phyloP scores from a whole-genome alignment of 2,329 filamentous ascomycete species.

The Mycosphaerella sp. region DNA sequence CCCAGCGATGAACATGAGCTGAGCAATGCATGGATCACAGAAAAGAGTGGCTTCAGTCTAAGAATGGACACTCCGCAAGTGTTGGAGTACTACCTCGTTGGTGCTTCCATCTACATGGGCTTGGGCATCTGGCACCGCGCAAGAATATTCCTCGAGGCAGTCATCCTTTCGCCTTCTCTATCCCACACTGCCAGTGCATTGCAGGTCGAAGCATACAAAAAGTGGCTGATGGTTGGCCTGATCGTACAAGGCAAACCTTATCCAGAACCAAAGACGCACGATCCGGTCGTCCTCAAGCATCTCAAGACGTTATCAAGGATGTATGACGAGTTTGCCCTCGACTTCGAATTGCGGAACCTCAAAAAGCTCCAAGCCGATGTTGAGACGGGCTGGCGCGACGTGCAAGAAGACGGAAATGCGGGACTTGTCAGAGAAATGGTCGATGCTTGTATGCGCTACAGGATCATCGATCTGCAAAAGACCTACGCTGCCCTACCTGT shows the following conservation, averaged over 20 bases:
- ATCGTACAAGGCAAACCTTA: conserved; percentile 59
- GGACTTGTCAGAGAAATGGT: conserved; percentile 65
- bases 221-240: conserved; percentile 74
- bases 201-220: conserved; percentile 86
- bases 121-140: conserved; percentile 39
- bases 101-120: conserved; percentile 44
- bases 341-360: conserved; percentile 58
- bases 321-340: conserved; percentile 63
- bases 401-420: conserved; percentile 59
- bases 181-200: conserved; percentile 59
- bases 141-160: conserved; percentile 42
- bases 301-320: conserved; percentile 57
- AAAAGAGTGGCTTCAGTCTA: conserved; percentile 50
- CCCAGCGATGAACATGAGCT: conserved; percentile 38
- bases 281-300: conserved; percentile 47
- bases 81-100: conserved; percentile 48
- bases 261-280: conserved; percentile 52
- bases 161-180: conserved; percentile 60
- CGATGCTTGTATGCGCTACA: conserved; percentile 65
- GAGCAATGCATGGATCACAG: conserved; percentile 54
- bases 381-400: conserved; percentile 48
- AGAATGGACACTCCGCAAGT: conserved; percentile 49
- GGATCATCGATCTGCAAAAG: conserved; percentile 64
- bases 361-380: conserved; percentile 58
- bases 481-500: conserved; percentile 62